Conservation (phyloP, 2,329 filamentous ascomycete species). For the Alternaria arbusti region DNA sequence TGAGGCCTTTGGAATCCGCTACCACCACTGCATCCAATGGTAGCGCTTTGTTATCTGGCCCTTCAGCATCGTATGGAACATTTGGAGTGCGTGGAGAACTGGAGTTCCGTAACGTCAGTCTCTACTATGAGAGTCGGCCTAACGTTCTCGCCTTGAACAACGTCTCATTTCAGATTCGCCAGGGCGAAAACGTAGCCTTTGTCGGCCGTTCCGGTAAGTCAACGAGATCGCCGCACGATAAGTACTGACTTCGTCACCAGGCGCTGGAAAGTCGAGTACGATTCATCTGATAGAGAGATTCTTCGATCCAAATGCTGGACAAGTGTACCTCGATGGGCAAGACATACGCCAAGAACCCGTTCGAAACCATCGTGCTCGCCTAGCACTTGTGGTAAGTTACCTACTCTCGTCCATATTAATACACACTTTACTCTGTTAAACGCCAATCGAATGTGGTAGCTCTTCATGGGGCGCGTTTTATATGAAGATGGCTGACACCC, state of each 20-base stretch:
- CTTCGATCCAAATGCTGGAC: conserved; percentile 51
- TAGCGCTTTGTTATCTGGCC: conserved; percentile 15
- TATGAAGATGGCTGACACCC: neutral
- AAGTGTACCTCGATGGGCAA: conserved; percentile 50
- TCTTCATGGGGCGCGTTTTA: neutral
- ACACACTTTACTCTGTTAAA: neutral
- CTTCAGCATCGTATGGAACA: conserved; percentile 26
- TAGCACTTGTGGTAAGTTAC: conserved; percentile 49
- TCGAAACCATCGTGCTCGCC: conserved; percentile 44
- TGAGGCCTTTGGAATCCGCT: neutral
- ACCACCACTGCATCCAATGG: neutral
- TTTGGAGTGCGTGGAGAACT: conserved; percentile 35
- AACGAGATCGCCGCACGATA: neutral
- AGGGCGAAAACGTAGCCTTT: conserved; percentile 49
- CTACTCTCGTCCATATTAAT: neutral
- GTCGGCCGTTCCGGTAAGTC: conserved; percentile 50
- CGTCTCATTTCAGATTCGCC: conserved; percentile 49
- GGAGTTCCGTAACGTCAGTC: conserved; percentile 42
- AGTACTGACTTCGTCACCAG: conserved; percentile 1
- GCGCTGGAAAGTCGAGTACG: conserved; percentile 55
- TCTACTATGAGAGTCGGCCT: conserved; percentile 42
- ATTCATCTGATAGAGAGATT: conserved; percentile 56
- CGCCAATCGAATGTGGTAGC: neutral
- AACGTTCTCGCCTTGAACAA: conserved; percentile 43
- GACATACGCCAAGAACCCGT: conserved; percentile 51